These are phyloP conservation scores for Polytrichum commune DNA, from an alignment of 225 moss, liverwort and hornwort genomes.

Conservation along the genomic window DNA sequence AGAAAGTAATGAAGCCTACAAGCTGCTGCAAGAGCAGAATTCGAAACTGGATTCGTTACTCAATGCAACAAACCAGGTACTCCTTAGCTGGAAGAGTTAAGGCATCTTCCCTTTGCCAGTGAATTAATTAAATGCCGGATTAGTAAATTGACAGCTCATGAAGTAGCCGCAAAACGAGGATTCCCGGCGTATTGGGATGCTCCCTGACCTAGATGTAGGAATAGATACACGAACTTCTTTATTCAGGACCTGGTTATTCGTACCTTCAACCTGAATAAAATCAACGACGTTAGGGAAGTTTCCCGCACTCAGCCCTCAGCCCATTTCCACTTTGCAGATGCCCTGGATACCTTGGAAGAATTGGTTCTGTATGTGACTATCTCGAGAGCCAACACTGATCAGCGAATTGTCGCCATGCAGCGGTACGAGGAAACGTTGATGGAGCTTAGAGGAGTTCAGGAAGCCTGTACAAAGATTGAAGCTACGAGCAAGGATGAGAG, in stretches of 20 bases:
- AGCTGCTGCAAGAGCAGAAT: conserved; percentile 24
- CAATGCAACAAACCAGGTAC: conserved; percentile 38
- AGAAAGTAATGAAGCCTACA: conserved; percentile 21
- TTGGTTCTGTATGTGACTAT: neutral
- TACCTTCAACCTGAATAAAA: too few relatives aligned
- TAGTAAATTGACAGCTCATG: too few relatives aligned
- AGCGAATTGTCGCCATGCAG: conserved; percentile 23
- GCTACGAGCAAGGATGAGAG: conserved; percentile 41
- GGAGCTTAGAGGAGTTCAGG: conserved; percentile 53
- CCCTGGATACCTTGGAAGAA: conserved; percentile 5
- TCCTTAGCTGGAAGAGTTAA: neutral
- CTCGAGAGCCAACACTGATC: conserved; percentile 12
- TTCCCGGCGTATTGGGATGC: too few relatives aligned
- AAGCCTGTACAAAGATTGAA: conserved; percentile 39
- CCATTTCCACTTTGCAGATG: neutral
- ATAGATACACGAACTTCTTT: too few relatives aligned
- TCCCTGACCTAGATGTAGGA: too few relatives aligned
- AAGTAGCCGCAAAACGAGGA: too few relatives aligned
- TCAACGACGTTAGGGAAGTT: too few relatives aligned
- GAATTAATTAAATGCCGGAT: too few relatives aligned
- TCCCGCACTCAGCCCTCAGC: neutral
- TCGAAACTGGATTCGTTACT: conserved; percentile 29
- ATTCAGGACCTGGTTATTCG: too few relatives aligned
- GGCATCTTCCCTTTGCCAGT: too few relatives aligned
- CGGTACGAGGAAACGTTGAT: conserved; percentile 42